A percentile compares a stretch with the other conserved stretches of the same genome.
Evolutionary conservation across 208 protist species (phyloP).

Genomic region (Trypanosoma rangeli): DNA sequence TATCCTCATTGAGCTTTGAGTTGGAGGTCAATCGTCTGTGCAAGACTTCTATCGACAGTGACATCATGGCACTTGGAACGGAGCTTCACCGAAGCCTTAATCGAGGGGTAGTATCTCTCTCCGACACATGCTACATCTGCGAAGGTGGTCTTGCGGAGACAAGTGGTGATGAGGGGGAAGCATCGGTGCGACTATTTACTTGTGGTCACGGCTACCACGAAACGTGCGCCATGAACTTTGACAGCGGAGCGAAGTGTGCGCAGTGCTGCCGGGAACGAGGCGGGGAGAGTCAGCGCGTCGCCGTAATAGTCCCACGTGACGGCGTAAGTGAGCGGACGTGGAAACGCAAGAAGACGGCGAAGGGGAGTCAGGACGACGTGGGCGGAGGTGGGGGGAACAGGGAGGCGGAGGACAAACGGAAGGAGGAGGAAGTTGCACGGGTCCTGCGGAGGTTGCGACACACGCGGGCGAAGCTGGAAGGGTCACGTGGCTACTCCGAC

Average conservation of each 20-base stretch:
- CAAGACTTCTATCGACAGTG: conserved; percentile 42
- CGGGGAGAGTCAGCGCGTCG: background rate
- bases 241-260: conserved; percentile 11
- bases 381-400: background rate
- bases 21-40: conserved; percentile 52
- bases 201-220: conserved; percentile 85
- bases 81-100: conserved; percentile 46
- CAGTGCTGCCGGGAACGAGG: conserved; percentile 21
- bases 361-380: background rate
- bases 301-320: background rate
- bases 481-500: conserved; percentile 8
- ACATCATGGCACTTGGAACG: conserved; percentile 42
- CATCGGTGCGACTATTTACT: conserved; percentile 54
- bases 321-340: background rate
- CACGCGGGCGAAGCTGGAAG: conserved; percentile 29
- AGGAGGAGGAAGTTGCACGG: conserved; percentile 11
- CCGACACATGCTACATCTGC: conserved; percentile 66
- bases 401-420: background rate
- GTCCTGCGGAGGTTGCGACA: conserved; percentile 27
- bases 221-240: conserved; percentile 25
- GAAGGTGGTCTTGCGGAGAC: conserved; percentile 27
- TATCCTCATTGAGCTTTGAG: conserved; percentile 60
- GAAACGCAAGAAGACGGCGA: background rate
- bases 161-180: conserved; percentile 8
- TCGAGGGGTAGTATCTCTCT: conserved; percentile 45